These are phyloP conservation scores for Cyclotella baltica DNA, from an alignment of 108 stramenopile genomes.

Conservation along the genomic window DNA sequence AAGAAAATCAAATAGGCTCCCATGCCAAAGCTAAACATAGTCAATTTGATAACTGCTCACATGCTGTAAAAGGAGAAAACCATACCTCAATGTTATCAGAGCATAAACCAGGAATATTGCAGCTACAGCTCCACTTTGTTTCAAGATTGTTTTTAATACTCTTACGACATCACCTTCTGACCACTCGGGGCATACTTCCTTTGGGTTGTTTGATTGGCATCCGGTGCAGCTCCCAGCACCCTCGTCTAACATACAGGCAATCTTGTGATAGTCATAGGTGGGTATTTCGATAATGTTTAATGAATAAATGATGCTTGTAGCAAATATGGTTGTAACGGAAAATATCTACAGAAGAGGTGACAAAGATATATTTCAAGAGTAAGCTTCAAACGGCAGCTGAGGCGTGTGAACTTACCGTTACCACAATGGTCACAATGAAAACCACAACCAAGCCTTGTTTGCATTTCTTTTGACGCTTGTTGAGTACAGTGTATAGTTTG, in stretches of 20 bases:
- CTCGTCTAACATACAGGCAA: slow-evolving; percentile 50
- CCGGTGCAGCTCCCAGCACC: slow-evolving; percentile 58
- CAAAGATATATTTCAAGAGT: no score
- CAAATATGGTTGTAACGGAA: slow-evolving; percentile 59
- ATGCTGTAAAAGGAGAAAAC: slow-evolving; percentile 66
- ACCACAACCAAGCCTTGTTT: slow-evolving; percentile 64
- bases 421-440: slow-evolving; percentile 62
- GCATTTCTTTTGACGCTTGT: slow-evolving; percentile 68
- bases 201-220: slow-evolving; percentile 46
- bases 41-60: slow-evolving; percentile 81
- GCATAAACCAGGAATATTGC: slow-evolving; percentile 81
- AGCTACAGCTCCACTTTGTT: slow-evolving; percentile 75
- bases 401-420: slow-evolving; percentile 57
- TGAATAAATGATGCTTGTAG: slow-evolving; percentile 66
- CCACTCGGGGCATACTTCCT: slow-evolving; percentile 81
- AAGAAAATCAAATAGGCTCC: no score
- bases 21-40: no score
- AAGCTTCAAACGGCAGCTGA: no score
- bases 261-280: slow-evolving; percentile 48
- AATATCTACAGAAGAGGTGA: not conserved
- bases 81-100: slow-evolving; percentile 71
- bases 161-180: slow-evolving; percentile 61
- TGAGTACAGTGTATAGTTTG: slow-evolving; percentile 67
- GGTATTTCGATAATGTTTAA: slow-evolving; percentile 51
- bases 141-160: slow-evolving; percentile 76